Evolutionary conservation across 352 stramenopile species (phyloP).

Genomic region (Globisporangium lucens): DNA sequence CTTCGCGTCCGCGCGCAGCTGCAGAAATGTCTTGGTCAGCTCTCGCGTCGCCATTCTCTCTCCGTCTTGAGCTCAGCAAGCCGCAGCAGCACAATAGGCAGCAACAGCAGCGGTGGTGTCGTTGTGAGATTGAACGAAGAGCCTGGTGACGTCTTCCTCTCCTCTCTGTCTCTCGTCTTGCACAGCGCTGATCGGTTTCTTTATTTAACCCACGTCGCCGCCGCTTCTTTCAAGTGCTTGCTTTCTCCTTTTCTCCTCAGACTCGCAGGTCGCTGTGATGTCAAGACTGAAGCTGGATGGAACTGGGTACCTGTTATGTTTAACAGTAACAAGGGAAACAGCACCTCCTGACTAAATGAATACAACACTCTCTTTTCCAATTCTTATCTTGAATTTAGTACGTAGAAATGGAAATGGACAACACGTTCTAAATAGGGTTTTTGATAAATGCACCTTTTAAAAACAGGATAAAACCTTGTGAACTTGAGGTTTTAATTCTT

Average conservation of each 20-base stretch:
- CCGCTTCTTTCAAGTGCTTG: neutral
- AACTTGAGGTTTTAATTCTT: too few species aligned
- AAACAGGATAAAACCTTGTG: too few species aligned
- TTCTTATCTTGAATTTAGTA: neutral
- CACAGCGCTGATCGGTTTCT: constrained; percentile 7
- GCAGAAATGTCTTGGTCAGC: constrained; percentile 65
- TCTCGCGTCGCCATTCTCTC: constrained; percentile 72
- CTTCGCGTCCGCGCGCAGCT: constrained; percentile 74
- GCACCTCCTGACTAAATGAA: too few species aligned
- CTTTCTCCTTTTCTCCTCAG: constrained; percentile 6
- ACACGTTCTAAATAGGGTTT: too few species aligned
- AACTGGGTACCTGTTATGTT: neutral
- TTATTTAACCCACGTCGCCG: constrained; percentile 8
- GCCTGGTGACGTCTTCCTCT: constrained; percentile 2
- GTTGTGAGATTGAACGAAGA: neutral
- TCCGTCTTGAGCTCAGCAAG: neutral
- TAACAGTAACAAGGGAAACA: neutral
- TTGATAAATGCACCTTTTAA: too few species aligned
- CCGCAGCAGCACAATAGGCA: neutral
- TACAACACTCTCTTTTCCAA: neutral
- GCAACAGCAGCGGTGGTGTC: neutral
- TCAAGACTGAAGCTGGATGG: neutral
- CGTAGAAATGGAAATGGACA: neutral
- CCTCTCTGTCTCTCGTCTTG: neutral
- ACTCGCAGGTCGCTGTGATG: neutral